phyloP scores from a whole-genome alignment of 352 stramenopile species.

The Globisporangium abappressorium region DNA sequence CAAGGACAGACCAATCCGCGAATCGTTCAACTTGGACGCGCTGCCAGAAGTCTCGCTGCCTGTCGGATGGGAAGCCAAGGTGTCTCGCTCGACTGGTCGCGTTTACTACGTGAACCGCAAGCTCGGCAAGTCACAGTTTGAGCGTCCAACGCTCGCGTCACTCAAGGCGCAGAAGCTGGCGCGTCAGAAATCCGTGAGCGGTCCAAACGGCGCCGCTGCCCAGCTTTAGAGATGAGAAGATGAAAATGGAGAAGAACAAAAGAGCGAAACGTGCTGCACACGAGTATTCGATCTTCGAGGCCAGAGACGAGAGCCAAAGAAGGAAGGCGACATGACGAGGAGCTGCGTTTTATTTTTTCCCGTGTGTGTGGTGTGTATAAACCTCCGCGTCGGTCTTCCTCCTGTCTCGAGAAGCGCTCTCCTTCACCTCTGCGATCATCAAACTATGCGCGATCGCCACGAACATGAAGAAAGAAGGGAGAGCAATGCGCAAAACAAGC shows the following conservation, averaged over 20 bases:
- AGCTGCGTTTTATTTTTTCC: constrained; percentile 4
- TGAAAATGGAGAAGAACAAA: not conserved
- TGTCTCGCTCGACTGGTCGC: constrained; percentile 78
- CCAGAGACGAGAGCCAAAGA: not conserved
- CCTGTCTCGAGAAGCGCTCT: not conserved
- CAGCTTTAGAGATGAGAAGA: constrained; percentile 17
- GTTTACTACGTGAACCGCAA: constrained; percentile 90
- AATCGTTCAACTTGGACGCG: constrained; percentile 85
- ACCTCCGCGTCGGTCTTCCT: constrained; percentile 6
- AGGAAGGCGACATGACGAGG: constrained; percentile 1
- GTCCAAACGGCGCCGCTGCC: constrained; percentile 14
- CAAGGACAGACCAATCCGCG: constrained; percentile 60
- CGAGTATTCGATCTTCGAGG: not conserved
- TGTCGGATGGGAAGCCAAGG: constrained; percentile 84
- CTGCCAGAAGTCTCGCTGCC: constrained; percentile 78
- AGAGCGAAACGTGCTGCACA: not conserved
- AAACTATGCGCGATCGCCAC: not conserved
- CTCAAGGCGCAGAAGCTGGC: constrained; percentile 83
- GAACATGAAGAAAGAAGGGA: not conserved
- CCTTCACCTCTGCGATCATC: not conserved
- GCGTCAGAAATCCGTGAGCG: constrained; percentile 48
- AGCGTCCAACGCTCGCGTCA: constrained; percentile 78
- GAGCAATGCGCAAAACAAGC: not conserved
- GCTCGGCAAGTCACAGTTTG: constrained; percentile 84
- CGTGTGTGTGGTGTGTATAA: constrained; percentile 10